A percentile compares a stretch with the other conserved stretches of the same genome.
Evolutionary conservation across 257 asterid species (phyloP).

Genomic region (Solanum piurae): DNA sequence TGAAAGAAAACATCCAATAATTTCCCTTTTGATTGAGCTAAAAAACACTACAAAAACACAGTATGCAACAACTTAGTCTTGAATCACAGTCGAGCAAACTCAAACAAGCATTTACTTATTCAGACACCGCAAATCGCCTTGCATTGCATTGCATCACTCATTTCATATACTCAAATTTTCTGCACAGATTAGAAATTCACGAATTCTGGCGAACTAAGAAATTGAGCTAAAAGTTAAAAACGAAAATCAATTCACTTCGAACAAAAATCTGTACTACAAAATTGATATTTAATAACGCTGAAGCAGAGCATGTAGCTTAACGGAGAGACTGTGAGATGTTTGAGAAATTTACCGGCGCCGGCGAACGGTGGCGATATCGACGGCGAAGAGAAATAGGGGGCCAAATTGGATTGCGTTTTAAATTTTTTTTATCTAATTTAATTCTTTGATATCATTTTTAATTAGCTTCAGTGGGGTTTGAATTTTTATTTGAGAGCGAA

Average conservation of each 20-base stretch:
- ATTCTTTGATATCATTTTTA: not conserved
- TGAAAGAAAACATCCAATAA: not conserved
- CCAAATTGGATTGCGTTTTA: not conserved
- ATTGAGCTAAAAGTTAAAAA: not conserved
- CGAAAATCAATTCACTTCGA: not conserved
- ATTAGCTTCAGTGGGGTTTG: not conserved
- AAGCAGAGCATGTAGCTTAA: not conserved
- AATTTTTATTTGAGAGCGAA: not conserved
- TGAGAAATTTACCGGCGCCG: not conserved
- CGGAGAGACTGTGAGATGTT: not conserved
- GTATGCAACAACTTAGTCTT: not conserved
- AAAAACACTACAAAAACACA: not conserved
- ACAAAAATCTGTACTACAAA: not conserved
- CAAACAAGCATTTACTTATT: not conserved
- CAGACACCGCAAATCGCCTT: not conserved
- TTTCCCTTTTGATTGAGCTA: not conserved
- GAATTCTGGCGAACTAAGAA: not conserved
- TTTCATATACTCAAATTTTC: not conserved
- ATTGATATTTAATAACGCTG: not conserved
- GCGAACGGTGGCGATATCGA: not conserved
- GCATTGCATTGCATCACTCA: not conserved
- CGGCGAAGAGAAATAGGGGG: conserved; percentile 10
- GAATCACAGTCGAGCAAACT: not conserved
- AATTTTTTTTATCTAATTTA: not conserved
- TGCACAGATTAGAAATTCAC: not conserved